phyloP scores from a whole-genome alignment of 2,329 filamentous ascomycete genomes.

The Emmonsiellopsis sp. region DNA sequence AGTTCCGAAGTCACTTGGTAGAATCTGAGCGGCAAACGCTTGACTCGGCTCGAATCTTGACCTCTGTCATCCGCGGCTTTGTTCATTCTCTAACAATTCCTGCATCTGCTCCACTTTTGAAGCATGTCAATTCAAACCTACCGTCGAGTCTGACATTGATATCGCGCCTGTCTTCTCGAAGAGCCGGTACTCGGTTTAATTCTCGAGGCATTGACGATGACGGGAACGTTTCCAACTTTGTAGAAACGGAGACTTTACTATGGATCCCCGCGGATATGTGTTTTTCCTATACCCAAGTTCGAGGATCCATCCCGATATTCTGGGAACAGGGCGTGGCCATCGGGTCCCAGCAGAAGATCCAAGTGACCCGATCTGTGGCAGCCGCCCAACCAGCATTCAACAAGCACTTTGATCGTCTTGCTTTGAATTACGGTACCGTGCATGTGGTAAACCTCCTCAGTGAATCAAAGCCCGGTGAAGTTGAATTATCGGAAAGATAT shows the following conservation, averaged over 20 bases:
- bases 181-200: constrained; percentile 93
- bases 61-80: constrained; percentile 88
- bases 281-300: constrained; percentile 88
- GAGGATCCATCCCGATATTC: constrained; percentile 90
- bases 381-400: constrained; percentile 92
- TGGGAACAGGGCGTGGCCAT: constrained; percentile 91
- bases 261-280: constrained; percentile 69
- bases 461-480: constrained; percentile 75
- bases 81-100: constrained; percentile 81
- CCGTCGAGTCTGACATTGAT: constrained; percentile 83
- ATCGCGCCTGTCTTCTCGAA: constrained; percentile 78
- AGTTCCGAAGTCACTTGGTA: constrained; percentile 76
- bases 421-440: constrained; percentile 77
- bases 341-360: constrained; percentile 90
- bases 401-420: constrained; percentile 84
- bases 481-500: constrained; percentile 73
- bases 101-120: constrained; percentile 62
- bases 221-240: constrained; percentile 94
- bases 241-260: constrained; percentile 92
- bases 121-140: constrained; percentile 56
- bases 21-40: constrained; percentile 65
- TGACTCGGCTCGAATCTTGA: constrained; percentile 81
- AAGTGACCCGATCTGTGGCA: constrained; percentile 76
- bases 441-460: constrained; percentile 94
- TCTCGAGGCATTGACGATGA: constrained; percentile 96